These are phyloP conservation scores for Aspergillus nanangensis DNA, from an alignment of 495 filamentous ascomycete genomes.

Conservation along the genomic window DNA sequence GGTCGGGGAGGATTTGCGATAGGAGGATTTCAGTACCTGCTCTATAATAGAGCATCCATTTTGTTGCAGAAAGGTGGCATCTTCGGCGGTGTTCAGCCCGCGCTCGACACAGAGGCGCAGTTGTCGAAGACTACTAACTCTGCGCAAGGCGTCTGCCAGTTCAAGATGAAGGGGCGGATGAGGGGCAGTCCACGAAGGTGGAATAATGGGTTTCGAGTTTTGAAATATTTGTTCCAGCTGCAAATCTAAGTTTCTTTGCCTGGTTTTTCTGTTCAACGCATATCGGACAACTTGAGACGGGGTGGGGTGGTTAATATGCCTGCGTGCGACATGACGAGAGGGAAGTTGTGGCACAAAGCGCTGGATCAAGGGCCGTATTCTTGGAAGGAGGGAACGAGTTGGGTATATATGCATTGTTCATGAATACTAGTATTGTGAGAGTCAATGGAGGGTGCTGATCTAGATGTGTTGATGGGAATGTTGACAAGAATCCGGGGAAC, in stretches of 20 bases:
- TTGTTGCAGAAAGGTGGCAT: slow-evolving; percentile 4
- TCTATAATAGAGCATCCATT: neutral
- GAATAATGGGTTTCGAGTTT: neutral
- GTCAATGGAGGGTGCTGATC: too few relatives aligned
- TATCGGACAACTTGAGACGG: neutral
- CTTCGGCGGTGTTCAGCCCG: neutral
- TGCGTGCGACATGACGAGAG: neutral
- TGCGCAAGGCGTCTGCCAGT: too few relatives aligned
- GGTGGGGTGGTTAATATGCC: neutral
- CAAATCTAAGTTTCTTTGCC: neutral
- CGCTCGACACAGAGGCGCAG: neutral
- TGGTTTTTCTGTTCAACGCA: neutral
- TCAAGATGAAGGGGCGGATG: too few relatives aligned
- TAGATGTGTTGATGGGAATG: neutral
- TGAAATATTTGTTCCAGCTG: neutral
- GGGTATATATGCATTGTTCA: neutral
- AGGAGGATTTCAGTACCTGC: slow-evolving; percentile 11
- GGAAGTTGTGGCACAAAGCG: neutral
- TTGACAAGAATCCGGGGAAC: neutral
- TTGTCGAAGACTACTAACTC: neutral
- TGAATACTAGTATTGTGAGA: too few relatives aligned
- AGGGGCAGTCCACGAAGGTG: neutral
- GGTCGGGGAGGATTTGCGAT: slow-evolving; percentile 13
- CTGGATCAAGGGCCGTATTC: neutral
- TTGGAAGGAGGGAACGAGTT: neutral